These are phyloP conservation scores for Aspergillus sp. DNA, from an alignment of 2,329 filamentous ascomycete species.

Conservation along the genomic window DNA sequence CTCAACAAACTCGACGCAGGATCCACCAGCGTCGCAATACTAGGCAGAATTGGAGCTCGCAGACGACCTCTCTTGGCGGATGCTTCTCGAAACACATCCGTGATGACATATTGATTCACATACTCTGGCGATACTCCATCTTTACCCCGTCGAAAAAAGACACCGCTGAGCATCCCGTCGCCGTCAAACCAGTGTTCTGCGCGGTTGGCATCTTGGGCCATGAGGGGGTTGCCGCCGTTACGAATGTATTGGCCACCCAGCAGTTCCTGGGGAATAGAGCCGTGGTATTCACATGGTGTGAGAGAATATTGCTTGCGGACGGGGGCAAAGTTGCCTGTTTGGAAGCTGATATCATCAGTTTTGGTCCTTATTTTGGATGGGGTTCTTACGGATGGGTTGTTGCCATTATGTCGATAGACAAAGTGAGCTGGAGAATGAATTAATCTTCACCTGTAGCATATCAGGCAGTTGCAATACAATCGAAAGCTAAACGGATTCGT, in stretches of 20 bases:
- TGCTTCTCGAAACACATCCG: conserved; percentile 54
- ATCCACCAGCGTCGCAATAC: conserved; percentile 45
- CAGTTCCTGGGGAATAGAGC: conserved; percentile 60
- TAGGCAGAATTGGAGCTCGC: conserved; percentile 57
- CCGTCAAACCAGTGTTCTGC: conserved; percentile 72
- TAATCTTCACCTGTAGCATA: no score
- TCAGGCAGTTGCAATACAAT: no score
- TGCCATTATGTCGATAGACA: no score
- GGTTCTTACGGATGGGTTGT: neutral
- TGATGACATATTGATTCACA: conserved; percentile 65
- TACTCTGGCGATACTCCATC: conserved; percentile 55
- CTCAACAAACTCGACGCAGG: neutral
- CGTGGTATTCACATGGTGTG: conserved; percentile 54
- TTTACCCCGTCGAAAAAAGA: conserved; percentile 46
- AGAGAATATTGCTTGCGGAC: conserved; percentile 53
- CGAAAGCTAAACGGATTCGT: no score
- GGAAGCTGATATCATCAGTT: conserved; percentile 40
- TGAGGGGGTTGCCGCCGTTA: conserved; percentile 65
- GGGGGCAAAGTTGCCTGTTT: conserved; percentile 67
- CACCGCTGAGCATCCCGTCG: conserved; percentile 68
- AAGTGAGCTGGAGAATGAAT: no score
- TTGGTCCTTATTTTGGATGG: no score
- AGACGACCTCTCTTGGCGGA: conserved; percentile 45
- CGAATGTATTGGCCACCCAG: conserved; percentile 66
- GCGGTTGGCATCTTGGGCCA: conserved; percentile 51